phyloP scores from a whole-genome alignment of 192 early-diverging fungal genomes.

The Linnemannia hyalina region DNA sequence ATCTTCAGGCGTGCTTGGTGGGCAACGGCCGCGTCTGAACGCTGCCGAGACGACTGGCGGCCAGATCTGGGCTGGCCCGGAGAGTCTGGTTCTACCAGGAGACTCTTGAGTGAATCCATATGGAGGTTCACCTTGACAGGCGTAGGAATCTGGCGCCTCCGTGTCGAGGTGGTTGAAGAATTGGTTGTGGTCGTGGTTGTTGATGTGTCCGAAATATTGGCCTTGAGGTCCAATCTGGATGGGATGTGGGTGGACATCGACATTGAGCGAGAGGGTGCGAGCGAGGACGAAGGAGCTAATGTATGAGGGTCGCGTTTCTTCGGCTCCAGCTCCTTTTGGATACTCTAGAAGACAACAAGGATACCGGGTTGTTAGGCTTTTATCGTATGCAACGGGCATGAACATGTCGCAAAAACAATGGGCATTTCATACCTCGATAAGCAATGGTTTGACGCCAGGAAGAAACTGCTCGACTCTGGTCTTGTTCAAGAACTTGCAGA shows the following conservation, averaged over 20 bases:
- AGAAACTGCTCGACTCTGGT: constrained; percentile 55
- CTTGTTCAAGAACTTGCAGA: constrained; percentile 56
- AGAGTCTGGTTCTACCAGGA: constrained; percentile 39
- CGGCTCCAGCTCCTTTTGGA: constrained; percentile 46
- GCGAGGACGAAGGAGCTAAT: neutral
- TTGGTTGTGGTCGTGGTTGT: neutral
- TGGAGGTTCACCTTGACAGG: constrained; percentile 40
- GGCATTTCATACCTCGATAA: constrained; percentile 42
- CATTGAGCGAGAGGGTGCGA: constrained; percentile 15
- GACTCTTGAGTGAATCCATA: constrained; percentile 48
- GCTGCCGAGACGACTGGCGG: constrained; percentile 24
- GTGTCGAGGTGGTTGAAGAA: neutral
- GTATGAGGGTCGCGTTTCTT: constrained; percentile 1
- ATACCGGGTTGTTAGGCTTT: neutral
- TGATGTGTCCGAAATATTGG: neutral
- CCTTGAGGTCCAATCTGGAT: neutral
- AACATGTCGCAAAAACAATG: neutral
- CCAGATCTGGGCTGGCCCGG: constrained; percentile 12
- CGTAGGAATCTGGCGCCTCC: constrained; percentile 23
- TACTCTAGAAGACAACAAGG: constrained; percentile 21
- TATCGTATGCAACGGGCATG: too few species aligned
- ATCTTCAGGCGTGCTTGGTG: constrained; percentile 47
- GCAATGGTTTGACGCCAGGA: constrained; percentile 47
- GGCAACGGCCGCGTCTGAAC: constrained; percentile 40
- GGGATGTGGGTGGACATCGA: neutral